Evolutionary conservation across 805 yeast species (phyloP), one percentile per base, ranked within the genome.

Genomic region (Candida ovalis): DNA sequence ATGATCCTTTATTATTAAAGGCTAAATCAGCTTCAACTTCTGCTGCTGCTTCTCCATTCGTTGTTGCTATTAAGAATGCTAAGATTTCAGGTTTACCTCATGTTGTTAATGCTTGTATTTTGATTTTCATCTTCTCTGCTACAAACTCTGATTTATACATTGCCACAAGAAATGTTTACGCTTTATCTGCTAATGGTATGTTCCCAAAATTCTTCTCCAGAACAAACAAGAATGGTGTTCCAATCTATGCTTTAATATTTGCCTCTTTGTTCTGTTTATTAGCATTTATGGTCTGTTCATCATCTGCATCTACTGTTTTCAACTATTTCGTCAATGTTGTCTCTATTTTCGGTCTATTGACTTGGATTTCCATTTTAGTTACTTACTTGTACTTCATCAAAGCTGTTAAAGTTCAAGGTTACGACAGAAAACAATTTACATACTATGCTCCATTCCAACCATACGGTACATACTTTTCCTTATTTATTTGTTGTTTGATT

Each of bases 11-110:
- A 35, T 68, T 73, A 41, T 51, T 74, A 43, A 60, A 65, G 46
- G 81, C 82, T 15, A 74, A 80, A 17, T 51, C 41, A 22, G 75
- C 80, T 44, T 46, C 68, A n/a, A 68, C 78, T 1, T 70, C 74
- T 38, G 89, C 91, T 2, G 76, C 84, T 37, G 90, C 92, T 19
- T 85, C 94, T 15, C 96, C 96, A 36, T 88, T 87, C 59, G 91
- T 87, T 45, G 82, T 87, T 60, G 96, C 96, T 42, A 83, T 88
- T 59, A 77, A 77, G 52, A 77, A 76, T 55, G 86, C 89, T 17
- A 66, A 74, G 18, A 86, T 88, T 52, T 58, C 63, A 8, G 91
- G 80, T 0, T 70, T 88, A 52, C 90, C 90, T 35, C 86, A 84
- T 56, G 75, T 89, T 43, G 73, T 89, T 60, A 89, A 89, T 64